Evolutionary conservation across 192 early-diverging fungal genomes (phyloP), one percentile per base, ranked within the genome.

Genomic region (Obelidium mucronatum): DNA sequence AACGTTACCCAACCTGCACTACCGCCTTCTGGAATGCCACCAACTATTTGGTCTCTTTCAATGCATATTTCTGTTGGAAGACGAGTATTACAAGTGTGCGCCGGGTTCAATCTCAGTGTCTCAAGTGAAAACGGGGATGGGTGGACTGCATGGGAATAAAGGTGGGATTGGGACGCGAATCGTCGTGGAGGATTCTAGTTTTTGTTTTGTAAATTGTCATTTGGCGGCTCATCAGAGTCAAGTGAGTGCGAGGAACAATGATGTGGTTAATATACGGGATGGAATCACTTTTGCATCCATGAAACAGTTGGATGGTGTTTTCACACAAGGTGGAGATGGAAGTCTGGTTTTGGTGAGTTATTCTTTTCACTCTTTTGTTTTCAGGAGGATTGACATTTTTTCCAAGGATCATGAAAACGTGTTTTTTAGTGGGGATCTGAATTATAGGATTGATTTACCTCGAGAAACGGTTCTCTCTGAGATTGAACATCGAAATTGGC

Each of bases 41-140:
- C 90, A 94, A 80, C 84, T 98, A 61, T 94, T 99, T 31, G 97
- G 97, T 5, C 84, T 99, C 58, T 96, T 96, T 77, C 91, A 94
- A 56, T 93, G 91, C 66, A 87, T 96, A 19, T 96, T 98, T 85
- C 87, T 94, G 3, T 82, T 89, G 58, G 86, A 84, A 34, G 81
- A 88, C 51, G 87, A 81, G 37, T 80, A 84, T 8, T 79, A 90
- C 53, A 88, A 82, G 42, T 84, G 91, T 60, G 83, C 90, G 35
- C 83, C 90, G 44, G 91, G 90, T 15, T 85, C 35, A 22, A 40
- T 74, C 11, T 15, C 31, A 22, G 40, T 63, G 30, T 26, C 89
- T 15, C 88, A 88, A 59, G 92, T 94, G 36, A 97, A 99, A 85
- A 99, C 97, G 1, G 91, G 97, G 53, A 59, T 96, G 65, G 88